A percentile compares a stretch with the other conserved stretches of the same genome.
phyloP scores from a whole-genome alignment of 2,329 filamentous ascomycete species.

The Xylariales sp. region DNA sequence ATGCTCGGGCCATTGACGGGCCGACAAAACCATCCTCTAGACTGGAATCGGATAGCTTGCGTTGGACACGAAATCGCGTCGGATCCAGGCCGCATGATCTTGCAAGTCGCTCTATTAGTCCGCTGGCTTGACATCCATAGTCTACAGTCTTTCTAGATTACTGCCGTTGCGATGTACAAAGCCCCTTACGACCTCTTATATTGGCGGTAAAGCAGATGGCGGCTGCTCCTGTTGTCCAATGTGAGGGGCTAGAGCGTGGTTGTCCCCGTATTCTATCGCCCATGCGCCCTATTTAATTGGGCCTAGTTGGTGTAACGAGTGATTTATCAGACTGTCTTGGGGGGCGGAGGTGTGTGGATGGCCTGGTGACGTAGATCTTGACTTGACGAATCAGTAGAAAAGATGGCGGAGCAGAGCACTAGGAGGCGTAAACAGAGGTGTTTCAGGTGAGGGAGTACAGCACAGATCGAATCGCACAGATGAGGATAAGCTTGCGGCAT shows the following conservation, averaged over 20 bases:
- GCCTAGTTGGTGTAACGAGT: conserved; percentile 14
- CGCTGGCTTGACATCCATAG: conserved; percentile 26
- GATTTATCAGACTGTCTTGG: conserved; percentile 36
- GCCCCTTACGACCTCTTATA: conserved; percentile 21
- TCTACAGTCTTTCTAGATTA: conserved; percentile 31
- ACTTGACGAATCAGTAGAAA: conserved; percentile 12
- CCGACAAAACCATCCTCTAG: conserved; percentile 4
- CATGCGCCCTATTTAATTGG: no score
- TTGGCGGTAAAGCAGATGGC: conserved; percentile 25
- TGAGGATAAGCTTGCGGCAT: background rate
- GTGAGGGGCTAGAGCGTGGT: background rate
- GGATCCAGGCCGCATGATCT: conserved; percentile 33
- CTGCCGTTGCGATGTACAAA: conserved; percentile 24
- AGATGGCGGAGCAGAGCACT: conserved; percentile 29
- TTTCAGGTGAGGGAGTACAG: conserved; percentile 25
- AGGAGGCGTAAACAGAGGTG: conserved; percentile 30
- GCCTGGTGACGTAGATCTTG: conserved; percentile 21
- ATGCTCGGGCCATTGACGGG: no score
- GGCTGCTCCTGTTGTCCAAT: background rate
- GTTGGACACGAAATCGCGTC: conserved; percentile 35
- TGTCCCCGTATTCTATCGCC: background rate
- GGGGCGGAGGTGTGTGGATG: conserved; percentile 26
- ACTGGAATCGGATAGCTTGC: conserved; percentile 33
- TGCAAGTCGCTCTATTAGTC: background rate
- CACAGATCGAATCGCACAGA: conserved; percentile 28